Evolutionary conservation across 257 asterid species (phyloP).

Genomic region (Solanum etuberosum): DNA sequence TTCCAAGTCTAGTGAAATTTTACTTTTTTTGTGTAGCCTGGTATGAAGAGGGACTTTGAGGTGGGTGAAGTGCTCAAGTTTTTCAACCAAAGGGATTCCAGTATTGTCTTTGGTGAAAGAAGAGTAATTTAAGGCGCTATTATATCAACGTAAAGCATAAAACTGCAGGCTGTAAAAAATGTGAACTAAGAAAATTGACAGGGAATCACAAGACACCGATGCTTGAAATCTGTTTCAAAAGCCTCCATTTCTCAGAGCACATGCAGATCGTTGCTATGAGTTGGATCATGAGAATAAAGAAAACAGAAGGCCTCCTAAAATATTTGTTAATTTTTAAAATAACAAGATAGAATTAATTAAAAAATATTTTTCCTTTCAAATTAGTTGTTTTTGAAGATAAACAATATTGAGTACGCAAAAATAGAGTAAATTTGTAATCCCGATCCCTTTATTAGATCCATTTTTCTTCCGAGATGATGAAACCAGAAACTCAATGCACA

Average conservation of each 20-base stretch:
- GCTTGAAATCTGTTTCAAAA: not conserved
- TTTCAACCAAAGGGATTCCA: slow-evolving; percentile 81
- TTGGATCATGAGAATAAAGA: not conserved
- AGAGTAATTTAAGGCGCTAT: not conserved
- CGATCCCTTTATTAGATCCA: too few species aligned
- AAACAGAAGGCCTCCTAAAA: not conserved
- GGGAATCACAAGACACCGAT: not conserved
- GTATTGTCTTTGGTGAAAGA: slow-evolving; percentile 49
- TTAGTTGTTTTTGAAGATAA: too few species aligned
- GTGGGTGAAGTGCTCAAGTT: slow-evolving; percentile 69
- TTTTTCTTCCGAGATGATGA: too few species aligned
- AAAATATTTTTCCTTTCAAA: too few species aligned
- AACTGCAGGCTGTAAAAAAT: not conserved
- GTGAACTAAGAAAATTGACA: not conserved
- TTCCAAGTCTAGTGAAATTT: not conserved
- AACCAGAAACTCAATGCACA: too few species aligned
- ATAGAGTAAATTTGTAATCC: too few species aligned
- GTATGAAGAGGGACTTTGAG: slow-evolving; percentile 29
- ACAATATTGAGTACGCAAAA: too few species aligned
- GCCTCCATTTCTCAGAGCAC: not conserved
- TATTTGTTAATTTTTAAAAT: too few species aligned
- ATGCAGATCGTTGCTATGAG: not conserved
- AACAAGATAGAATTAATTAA: too few species aligned
- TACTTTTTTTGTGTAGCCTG: slow-evolving; percentile 29
- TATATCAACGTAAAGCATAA: not conserved